A percentile compares a stretch with the other conserved stretches of the same genome.
These are phyloP conservation scores for Pestalotiopsis sp. DNA, from an alignment of 2,329 filamentous ascomycete species.

Conservation along the genomic window DNA sequence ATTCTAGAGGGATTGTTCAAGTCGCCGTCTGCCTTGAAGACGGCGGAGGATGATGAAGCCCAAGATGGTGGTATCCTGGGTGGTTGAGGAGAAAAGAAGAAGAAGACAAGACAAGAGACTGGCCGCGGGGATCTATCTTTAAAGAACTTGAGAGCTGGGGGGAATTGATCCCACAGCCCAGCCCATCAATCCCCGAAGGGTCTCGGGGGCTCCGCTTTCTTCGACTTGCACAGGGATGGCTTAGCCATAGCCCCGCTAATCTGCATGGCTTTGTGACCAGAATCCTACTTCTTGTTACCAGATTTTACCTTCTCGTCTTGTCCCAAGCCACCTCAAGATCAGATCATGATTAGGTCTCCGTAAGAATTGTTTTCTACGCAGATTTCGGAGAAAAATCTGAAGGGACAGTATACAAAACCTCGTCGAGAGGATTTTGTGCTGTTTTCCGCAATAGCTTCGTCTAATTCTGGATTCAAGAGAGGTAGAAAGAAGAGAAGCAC, in stretches of 20 bases:
- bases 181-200: neutral
- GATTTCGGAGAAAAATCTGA: too few species aligned
- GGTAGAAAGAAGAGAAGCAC: too few species aligned
- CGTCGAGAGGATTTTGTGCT: too few species aligned
- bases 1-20: constrained; percentile 27
- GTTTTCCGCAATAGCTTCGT: too few species aligned
- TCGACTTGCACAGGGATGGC: neutral
- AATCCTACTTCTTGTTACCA: neutral
- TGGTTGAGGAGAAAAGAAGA: constrained; percentile 9
- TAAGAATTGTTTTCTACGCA: too few species aligned
- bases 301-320: neutral
- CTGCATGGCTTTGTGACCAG: neutral
- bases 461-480: too few species aligned
- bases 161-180: neutral
- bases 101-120: neutral
- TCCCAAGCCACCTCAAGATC: too few species aligned
- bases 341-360: too few species aligned
- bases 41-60: constrained; percentile 23
- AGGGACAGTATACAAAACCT: too few species aligned
- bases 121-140: constrained; percentile 6
- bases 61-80: constrained; percentile 15
- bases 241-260: neutral
- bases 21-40: constrained; percentile 25
- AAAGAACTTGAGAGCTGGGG: constrained; percentile 3
- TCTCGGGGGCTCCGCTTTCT: neutral